Evolutionary conservation across 352 stramenopile genomes (phyloP), one percentile per base, ranked within the genome.

Genomic region (Globisporangium radiosum): DNA sequence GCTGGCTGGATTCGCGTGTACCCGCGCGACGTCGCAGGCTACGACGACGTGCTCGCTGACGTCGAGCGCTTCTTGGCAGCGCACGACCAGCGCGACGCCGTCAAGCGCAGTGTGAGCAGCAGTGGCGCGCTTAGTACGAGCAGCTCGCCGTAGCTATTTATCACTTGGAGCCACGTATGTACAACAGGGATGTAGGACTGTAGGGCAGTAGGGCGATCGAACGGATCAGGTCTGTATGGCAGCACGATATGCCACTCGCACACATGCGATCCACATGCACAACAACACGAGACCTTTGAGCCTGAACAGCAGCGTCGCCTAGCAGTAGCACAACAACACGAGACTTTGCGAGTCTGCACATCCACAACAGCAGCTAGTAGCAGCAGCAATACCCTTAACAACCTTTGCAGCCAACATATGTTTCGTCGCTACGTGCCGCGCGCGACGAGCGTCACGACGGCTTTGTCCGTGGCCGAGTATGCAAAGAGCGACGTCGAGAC

Each of bases 1-100:
- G 73, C 76, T 42, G 84, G 81, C 1, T 95, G 86, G 86, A 91
- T 95, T 55, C 82, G 84, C 37, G 84, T 95, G 44, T 95, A 95
- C 56, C 86, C 86, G 47, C 66, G 73, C 47, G 84, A 90, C 17
- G 86, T 95, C 43, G 86, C 84, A 5, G 51, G 62, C 3, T 95
- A 85, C 42, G 73, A 82, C 14, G 86, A 95, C 49, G 86, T 95
- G 36, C 65, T 92, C 9, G 59, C 54, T 1, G 81, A 92, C 54
- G 74, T 95, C 36, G 81, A 95, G 52, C 58, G 64, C 3, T 95
- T 95, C 56, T 64, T 91, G 39, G 43, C 67, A 10, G 65, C 86
- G 25, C 72, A 89, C 56, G 79, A 76, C 11, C 66, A 80, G 53
- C 70, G 73, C 58, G 69, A 66, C 56, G 52, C 37, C 54, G 59